A percentile compares a stretch with the other conserved stretches of the same genome.
Conservation (phyloP, 2,329 filamentous ascomycete genomes). For the Microdochium bolleyi region DNA sequence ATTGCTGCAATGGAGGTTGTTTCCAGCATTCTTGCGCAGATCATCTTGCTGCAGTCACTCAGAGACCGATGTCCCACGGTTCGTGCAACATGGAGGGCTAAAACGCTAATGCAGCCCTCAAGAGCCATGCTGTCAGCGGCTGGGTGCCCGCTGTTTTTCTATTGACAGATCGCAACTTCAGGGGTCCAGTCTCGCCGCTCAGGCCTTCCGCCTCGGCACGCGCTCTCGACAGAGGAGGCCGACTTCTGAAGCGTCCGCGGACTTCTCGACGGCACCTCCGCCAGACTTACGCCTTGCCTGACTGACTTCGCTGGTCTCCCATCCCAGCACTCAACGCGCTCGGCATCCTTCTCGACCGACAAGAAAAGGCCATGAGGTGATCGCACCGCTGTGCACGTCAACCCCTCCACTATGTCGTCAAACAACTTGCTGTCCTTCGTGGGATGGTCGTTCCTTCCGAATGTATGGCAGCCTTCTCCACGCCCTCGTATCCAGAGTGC, state of each 20-base stretch:
- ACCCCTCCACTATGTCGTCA: constrained; percentile 31
- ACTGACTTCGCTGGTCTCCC: too few species aligned
- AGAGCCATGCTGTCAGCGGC: neutral
- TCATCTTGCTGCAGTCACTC: too few species aligned
- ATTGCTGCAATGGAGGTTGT: too few species aligned
- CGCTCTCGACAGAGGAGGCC: neutral
- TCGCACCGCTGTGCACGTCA: neutral
- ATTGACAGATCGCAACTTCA: neutral
- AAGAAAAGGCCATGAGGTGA: neutral
- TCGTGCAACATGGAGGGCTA: too few species aligned
- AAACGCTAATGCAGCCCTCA: neutral
- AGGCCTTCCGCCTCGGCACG: neutral
- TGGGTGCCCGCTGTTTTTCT: neutral
- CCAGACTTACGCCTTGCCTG: neutral
- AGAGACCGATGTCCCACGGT: too few species aligned
- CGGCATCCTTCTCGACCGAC: neutral
- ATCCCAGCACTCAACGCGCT: too few species aligned
- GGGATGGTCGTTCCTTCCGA: constrained; percentile 50
- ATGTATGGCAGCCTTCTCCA: constrained; percentile 26
- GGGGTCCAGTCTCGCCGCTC: neutral
- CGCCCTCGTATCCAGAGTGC: neutral
- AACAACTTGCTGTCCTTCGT: constrained; percentile 39
- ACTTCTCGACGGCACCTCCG: neutral
- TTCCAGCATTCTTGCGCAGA: too few species aligned
- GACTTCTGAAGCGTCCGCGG: neutral